Evolutionary conservation across 2,329 filamentous ascomycete genomes (phyloP), one percentile per base, ranked within the genome.

Genomic region (Phyllosticta ampelicida): DNA sequence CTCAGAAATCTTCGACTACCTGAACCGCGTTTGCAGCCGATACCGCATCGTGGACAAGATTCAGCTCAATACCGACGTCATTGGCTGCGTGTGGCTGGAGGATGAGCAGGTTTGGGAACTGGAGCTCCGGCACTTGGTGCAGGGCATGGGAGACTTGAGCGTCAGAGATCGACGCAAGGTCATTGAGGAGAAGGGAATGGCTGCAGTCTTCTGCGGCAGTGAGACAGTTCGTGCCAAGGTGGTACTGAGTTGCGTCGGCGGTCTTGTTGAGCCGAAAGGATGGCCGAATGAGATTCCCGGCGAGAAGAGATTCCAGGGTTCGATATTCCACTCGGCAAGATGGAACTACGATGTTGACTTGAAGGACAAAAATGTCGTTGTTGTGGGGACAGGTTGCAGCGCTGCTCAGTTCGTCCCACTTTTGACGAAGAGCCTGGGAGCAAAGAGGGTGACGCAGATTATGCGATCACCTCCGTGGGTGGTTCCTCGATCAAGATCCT

Each of bases 391-490:
- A 2, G 81, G 81, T 11, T 83, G 81, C 64, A 79, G 75, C 62
- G 80, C 80, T 2, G 77, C 78, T 13, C 81, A 84, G 62, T 74
- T 84, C 21, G 75, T 84, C 8, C 80, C 81, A 1, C 64, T 70
- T 44, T 69, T 84, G 5, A 73, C 73, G 2, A 72, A 72, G 20
- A 73, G 75, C 9, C 74, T 73, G 61, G 76, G 75, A 20, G 79
- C 77, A 29, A 82, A 78, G 64, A 78, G 77, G 5, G 76, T 84
- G n/a, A 82, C 80, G 0, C 81, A 84, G 62, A 62, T 84, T 6
- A 81, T 84, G 78, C 71, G 80, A 16, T 78, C 78, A 13, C 78
- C 80, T 10, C 81, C 81, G 1, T 83, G 80, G 80, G 76, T 82
- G 1, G 71, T 76, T 3, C 75, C 78, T 1, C 68, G 71, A 51